Percentiles rank a stretch among this genome's conserved stretches.
Evolutionary conservation across 2,329 filamentous ascomycete species (phyloP).

Genomic region (Ilyonectria mors-panacis): DNA sequence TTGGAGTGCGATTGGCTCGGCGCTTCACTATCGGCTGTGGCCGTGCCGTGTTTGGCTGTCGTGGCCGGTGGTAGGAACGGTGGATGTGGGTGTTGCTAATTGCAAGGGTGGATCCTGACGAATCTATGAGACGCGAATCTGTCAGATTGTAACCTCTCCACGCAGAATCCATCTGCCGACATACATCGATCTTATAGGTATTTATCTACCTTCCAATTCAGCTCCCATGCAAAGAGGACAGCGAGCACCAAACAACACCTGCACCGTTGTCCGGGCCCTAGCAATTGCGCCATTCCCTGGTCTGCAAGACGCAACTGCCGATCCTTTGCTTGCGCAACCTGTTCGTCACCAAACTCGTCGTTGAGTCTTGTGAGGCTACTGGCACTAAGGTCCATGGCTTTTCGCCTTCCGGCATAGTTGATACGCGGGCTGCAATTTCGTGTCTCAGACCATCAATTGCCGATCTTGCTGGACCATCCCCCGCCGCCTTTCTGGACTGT

Average conservation of each 20-base stretch:
- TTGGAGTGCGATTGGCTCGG: conserved; percentile 12
- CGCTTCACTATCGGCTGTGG: conserved; percentile 3
- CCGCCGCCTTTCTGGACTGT: not conserved
- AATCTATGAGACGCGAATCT: not conserved
- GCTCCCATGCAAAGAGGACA: conserved; percentile 4
- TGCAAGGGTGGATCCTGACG: not conserved
- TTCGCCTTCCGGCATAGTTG: conserved; percentile 5
- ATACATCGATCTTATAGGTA: conserved; percentile 4
- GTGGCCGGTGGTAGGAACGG: not conserved
- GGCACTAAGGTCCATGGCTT: conserved; percentile 26
- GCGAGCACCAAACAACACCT: conserved; percentile 5
- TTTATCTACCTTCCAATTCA: not conserved
- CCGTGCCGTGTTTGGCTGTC: conserved; percentile 15
- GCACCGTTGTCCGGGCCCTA: not conserved
- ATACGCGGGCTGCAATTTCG: conserved; percentile 9
- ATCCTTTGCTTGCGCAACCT: conserved; percentile 33
- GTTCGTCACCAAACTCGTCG: conserved; percentile 15
- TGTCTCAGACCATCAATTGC: conserved; percentile 9
- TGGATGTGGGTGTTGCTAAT: conserved; percentile 8
- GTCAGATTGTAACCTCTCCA: conserved; percentile 8
- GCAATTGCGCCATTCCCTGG: conserved; percentile 39
- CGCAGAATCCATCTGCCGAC: conserved; percentile 5
- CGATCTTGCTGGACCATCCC: not conserved
- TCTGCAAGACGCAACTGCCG: conserved; percentile 39
- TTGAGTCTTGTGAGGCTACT: conserved; percentile 26